phyloP scores from a whole-genome alignment of 2,329 filamentous ascomycete species.

The Chaetothyriales sp. region DNA sequence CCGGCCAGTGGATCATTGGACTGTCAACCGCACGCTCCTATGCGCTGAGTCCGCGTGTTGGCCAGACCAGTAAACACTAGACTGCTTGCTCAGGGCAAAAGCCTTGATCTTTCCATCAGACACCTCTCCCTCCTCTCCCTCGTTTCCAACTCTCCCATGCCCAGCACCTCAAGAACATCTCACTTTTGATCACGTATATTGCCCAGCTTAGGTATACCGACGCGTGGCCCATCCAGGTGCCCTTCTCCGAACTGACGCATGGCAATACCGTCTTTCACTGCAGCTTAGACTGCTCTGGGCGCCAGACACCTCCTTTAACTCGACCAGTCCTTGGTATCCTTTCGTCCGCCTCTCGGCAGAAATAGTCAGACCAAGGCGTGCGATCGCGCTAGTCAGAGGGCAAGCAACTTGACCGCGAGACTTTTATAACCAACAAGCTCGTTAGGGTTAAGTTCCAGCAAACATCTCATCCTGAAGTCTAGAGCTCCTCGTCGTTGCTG shows the following conservation, averaged over 20 bases:
- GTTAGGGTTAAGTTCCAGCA: conserved; percentile 98
- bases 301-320: conserved; percentile 30
- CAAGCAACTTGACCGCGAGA: conserved; percentile 60
- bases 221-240: conserved; percentile 29
- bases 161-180: conserved; percentile 40
- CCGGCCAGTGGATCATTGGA: conserved; percentile 14
- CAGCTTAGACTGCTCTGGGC: conserved; percentile 32
- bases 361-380: conserved; percentile 19
- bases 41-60: background rate
- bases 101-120: background rate
- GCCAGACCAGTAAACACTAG: background rate
- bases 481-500: conserved; percentile 25
- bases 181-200: conserved; percentile 48
- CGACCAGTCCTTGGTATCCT: conserved; percentile 25
- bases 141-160: conserved; percentile 20
- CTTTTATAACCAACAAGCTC: conserved; percentile 53
- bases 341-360: conserved; percentile 17
- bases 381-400: conserved; percentile 50
- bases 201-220: conserved; percentile 42
- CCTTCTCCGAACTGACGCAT: conserved; percentile 30
- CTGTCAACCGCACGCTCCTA: background rate
- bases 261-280: conserved; percentile 31
- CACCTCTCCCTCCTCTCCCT: conserved; percentile 37
- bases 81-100: background rate
- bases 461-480: conserved; percentile 41